Evolutionary conservation across 331 rosid genomes (phyloP).

Genomic region (Rhamnella rubrinervis): DNA sequence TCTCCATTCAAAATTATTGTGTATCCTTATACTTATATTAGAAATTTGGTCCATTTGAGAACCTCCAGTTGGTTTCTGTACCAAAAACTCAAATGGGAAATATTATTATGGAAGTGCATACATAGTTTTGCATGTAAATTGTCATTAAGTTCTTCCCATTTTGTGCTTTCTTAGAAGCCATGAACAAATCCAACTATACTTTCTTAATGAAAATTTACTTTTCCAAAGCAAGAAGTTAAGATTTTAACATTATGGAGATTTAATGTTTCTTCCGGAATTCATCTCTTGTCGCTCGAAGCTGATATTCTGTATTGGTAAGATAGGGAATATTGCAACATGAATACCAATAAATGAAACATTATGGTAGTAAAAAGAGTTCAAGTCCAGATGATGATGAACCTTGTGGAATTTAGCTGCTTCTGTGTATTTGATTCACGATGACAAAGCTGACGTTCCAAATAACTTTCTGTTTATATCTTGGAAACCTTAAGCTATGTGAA

Average conservation of each 20-base stretch:
- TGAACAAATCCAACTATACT: not conserved
- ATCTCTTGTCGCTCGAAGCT: conserved; percentile 16
- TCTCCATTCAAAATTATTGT: conserved; percentile 30
- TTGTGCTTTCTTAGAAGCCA: conserved; percentile 12
- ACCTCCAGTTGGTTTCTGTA: conserved; percentile 53
- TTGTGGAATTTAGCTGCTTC: not conserved
- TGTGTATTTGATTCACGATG: not conserved
- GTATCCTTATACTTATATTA: conserved; percentile 48
- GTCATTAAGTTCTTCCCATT: conserved; percentile 6
- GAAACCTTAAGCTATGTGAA: not conserved
- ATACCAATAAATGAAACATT: too few species aligned
- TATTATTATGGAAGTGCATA: conserved; percentile 84
- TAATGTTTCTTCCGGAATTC: conserved; percentile 5
- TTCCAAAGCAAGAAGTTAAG: not conserved
- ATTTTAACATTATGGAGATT: conserved; percentile 6
- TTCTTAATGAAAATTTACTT: not conserved
- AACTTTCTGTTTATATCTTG: not conserved
- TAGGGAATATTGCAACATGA: too few species aligned
- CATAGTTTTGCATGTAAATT: conserved; percentile 80
- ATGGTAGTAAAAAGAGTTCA: too few species aligned
- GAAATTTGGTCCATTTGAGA: conserved; percentile 91
- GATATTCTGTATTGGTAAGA: not conserved
- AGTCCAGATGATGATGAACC: not conserved
- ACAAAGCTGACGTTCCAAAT: not conserved
- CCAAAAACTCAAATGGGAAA: conserved; percentile 64